phyloP scores from a whole-genome alignment of 2,329 filamentous ascomycete species.

The Hypoxylon sp. region DNA sequence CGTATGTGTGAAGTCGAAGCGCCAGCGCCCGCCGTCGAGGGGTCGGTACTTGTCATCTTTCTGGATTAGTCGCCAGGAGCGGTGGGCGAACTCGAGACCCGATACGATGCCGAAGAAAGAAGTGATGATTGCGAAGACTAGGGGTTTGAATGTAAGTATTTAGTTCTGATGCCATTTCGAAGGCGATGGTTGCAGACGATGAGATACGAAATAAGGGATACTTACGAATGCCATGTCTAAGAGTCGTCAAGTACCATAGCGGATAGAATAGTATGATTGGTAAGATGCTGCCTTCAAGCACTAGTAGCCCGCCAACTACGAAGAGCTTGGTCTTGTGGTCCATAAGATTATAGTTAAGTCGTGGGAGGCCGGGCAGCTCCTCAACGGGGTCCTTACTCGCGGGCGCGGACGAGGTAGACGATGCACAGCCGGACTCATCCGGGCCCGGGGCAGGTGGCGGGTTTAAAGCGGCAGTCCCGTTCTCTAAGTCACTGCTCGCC shows the following conservation, averaged over 20 bases:
- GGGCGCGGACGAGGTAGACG: slow-evolving; percentile 34
- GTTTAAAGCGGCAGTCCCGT: slow-evolving; percentile 28
- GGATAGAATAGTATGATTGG: slow-evolving; percentile 66
- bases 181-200: background rate
- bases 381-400: slow-evolving; percentile 36
- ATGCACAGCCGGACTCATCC: slow-evolving; percentile 24
- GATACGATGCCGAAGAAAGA: slow-evolving; percentile 68
- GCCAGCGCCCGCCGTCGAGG: slow-evolving; percentile 61
- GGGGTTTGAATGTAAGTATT: background rate
- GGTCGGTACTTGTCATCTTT: slow-evolving; percentile 63
- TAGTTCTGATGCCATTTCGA: background rate
- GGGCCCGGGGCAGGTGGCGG: slow-evolving; percentile 24
- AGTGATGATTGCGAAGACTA: slow-evolving; percentile 65
- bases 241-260: slow-evolving; percentile 55
- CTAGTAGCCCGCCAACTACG: slow-evolving; percentile 59
- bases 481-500: slow-evolving; percentile 35
- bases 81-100: slow-evolving; percentile 64
- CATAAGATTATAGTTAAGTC: slow-evolving; percentile 54
- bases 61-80: slow-evolving; percentile 61
- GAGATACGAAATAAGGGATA: slow-evolving; percentile 27
- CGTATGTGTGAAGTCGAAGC: slow-evolving; percentile 62
- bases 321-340: slow-evolving; percentile 58
- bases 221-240: slow-evolving; percentile 54
- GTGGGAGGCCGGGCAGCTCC: slow-evolving; percentile 44
- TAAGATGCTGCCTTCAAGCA: slow-evolving; percentile 61